Conservation (phyloP, 495 filamentous ascomycete species). For the Hypoxylon cercidicola region DNA sequence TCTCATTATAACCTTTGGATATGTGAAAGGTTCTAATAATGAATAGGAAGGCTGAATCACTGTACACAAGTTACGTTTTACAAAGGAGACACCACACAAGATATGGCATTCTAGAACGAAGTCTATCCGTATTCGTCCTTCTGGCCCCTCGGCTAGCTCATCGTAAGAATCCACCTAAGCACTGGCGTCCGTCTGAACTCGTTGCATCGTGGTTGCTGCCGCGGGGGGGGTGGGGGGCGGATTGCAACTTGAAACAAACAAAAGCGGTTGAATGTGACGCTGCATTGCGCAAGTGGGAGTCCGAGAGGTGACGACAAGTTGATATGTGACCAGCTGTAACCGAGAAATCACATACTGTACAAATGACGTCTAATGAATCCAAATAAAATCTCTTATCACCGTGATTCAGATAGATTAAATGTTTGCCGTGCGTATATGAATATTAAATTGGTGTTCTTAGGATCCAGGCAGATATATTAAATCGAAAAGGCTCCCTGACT, state of each 20-base stretch:
- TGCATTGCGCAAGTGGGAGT: slow-evolving; percentile 16
- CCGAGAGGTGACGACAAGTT: slow-evolving; percentile 4
- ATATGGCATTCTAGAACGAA: too few species aligned
- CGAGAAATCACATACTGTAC: not conserved
- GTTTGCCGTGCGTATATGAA: not conserved
- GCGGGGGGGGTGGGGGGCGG: too few species aligned
- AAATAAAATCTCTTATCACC: not conserved
- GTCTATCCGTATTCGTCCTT: not conserved
- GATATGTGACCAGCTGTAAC: slow-evolving; percentile 4
- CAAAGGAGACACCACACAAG: too few species aligned
- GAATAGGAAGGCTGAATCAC: too few species aligned
- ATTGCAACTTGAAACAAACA: slow-evolving; percentile 39
- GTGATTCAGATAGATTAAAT: not conserved
- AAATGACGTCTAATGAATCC: not conserved
- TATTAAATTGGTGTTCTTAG: not conserved
- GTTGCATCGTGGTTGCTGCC: slow-evolving; percentile 35
- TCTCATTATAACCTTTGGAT: too few species aligned
- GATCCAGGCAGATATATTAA: not conserved
- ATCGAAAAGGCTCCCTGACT: not conserved
- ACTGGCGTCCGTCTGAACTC: slow-evolving; percentile 29
- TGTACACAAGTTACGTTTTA: not conserved
- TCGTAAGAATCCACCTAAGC: slow-evolving; percentile 8
- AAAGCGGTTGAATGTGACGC: slow-evolving; percentile 27
- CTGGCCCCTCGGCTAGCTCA: not conserved
- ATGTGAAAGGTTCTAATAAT: too few species aligned